These are phyloP conservation scores for Brassica cretica DNA, from an alignment of 345 rosid genomes.

Conservation along the genomic window DNA sequence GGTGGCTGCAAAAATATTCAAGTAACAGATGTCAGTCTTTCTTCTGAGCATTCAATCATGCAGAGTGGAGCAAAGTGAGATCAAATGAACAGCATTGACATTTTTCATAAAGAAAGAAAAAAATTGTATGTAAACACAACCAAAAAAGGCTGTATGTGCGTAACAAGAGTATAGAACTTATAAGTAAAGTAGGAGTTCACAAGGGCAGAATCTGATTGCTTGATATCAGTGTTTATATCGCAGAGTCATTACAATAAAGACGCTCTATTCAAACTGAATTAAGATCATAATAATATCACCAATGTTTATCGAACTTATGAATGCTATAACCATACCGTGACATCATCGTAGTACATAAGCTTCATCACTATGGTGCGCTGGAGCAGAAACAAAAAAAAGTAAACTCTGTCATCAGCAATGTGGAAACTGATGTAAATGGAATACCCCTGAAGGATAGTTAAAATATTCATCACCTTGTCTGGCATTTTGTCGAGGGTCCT, in stretches of 20 bases:
- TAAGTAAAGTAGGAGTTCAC: not conserved
- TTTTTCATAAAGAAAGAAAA: not conserved
- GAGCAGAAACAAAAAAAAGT: slow-evolving; percentile 29
- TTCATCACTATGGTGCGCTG: slow-evolving; percentile 98
- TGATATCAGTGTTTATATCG: not conserved
- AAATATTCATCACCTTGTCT: slow-evolving; percentile 61
- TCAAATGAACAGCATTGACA: not conserved
- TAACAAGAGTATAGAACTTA: not conserved
- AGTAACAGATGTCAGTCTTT: slow-evolving; percentile 18
- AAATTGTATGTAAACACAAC: not conserved
- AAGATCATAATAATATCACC: not conserved
- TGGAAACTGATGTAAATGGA: not conserved
- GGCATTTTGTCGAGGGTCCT: slow-evolving; percentile 96
- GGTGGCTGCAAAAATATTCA: slow-evolving; percentile 56
- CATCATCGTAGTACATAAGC: slow-evolving; percentile 89
- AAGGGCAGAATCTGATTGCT: not conserved
- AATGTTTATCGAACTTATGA: not conserved
- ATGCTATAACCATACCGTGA: slow-evolving; percentile 67
- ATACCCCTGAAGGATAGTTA: not conserved
- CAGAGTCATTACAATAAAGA: not conserved
- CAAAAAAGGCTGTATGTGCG: not conserved
- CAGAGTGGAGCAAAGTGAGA: not conserved
- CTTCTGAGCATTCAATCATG: not conserved
- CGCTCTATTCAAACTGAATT: not conserved
- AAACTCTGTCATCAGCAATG: slow-evolving; percentile 22